Base-by-base conservation (phyloP, 306 rosid genomes). In the Ziziphus jujuba region DNA sequence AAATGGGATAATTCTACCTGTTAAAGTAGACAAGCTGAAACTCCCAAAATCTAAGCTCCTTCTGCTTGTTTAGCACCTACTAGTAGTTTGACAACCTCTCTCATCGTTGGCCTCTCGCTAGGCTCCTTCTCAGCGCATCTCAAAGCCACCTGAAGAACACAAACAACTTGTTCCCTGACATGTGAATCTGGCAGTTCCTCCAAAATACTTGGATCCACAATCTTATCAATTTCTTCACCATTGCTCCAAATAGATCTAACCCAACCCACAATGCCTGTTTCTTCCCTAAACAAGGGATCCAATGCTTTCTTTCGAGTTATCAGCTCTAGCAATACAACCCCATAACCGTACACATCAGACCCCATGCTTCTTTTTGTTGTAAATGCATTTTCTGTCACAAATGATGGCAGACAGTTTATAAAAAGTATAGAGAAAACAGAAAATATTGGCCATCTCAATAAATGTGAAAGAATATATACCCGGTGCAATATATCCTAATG, bases 401-500 rank as follows among this genome's bases (percentile, higher is more conserved):
- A 49, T 25, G 65, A 50, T 17, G 23, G 11, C 11, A 38, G 44
- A 49, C 48, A 21, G 65, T 60, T 60, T 48, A 40, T 36, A 33
- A 22, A 50, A 50, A 13, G 55, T 17, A 4, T 50, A 7, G 10
- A 38, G 9, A 17, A 50, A 15, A 20, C 7, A 16, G 61, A 63
- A 25, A 28, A 73, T 52, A 70, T 43, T 28, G 33, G 14, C 57
- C 53, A 59, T 21, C 6, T 50, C 11, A 7, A 16, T 16, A 17
- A 50, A 50, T 50, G 55, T 16, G 8, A 17, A 50, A 50, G 55
- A 14, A 50, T 16, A 20, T 50, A 16, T 75, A 89, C 98, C 96
- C 74, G 96, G 95, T 47, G 97, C 98, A 69, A 86, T 87, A 34
- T 84, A 89, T 38, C 98, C 98, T 11, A 80, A 55, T 54, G 97